Base-by-base conservation (phyloP, 768 basidiomycete species). In the Basidioascus undulatus region DNA sequence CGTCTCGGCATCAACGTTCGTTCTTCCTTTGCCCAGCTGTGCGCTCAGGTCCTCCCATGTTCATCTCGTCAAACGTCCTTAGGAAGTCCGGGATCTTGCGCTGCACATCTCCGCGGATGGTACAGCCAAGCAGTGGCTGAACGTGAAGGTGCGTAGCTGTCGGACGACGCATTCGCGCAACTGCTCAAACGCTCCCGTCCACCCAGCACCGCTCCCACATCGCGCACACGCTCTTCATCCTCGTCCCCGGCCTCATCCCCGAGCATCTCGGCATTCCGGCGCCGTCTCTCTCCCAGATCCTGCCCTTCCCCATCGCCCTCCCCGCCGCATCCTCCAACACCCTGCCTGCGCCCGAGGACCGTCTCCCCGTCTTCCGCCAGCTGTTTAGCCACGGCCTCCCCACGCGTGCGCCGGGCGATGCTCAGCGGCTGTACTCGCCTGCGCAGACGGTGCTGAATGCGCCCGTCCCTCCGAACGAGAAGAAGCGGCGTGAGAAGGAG, bases 311-410 rank as follows among this genome's bases (percentile, higher is more conserved):
- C 11, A 59, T 68, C 39, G 63, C 65, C 0, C 54, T 58, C 34
- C 60, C 56, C 20, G 38, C 45, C 18, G 33, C 33, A 74, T 19
- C 72, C 71, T 30, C 37, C 3, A 28, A 40, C 3, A 31, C 41
- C 31, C 34, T 25, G 5, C 42, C 20, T 6, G 26, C 36, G 31
- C n/a, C 16, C 32, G 23, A 32, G n/a, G 18, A 21, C 28, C 28
- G 28, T 30, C 3, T 94, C 69, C 60, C 75, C 72, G 44, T 69
- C 69, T 31, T 75, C 62, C 26, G 80, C 68, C 5, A 55, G 36
- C 51, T 65, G 35, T 98, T 94, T 61, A 80, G 78, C 43, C 82
- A 92, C 60, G 84, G 82, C 12, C 82, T 79, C 47, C 89, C 87
- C 0, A 87, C 86, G 0, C 71, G 76, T 16, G 86, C 87, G 1